phyloP scores from a whole-genome alignment of 2,329 filamentous ascomycete species.

The Daldinia eschscholtzii region DNA sequence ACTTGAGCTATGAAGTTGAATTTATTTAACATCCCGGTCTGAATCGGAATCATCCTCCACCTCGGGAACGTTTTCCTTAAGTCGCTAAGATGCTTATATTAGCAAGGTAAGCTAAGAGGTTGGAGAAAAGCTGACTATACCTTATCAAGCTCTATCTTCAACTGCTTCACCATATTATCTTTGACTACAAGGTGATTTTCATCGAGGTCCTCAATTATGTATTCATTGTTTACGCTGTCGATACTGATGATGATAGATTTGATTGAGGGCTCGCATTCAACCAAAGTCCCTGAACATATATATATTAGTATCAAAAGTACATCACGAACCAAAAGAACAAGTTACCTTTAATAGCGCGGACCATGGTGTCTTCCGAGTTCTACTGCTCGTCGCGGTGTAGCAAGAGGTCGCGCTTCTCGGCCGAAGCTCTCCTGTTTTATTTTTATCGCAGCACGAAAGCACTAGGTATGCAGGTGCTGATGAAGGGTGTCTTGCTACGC shows the following conservation, averaged over 20 bases:
- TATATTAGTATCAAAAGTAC: conserved; percentile 24
- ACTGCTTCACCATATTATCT: conserved; percentile 74
- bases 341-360: conserved; percentile 50
- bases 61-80: conserved; percentile 65
- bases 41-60: conserved; percentile 65
- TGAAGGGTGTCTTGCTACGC: neutral
- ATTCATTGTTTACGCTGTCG: conserved; percentile 76
- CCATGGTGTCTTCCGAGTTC: conserved; percentile 39
- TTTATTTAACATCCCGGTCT: conserved; percentile 55
- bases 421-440: conserved; percentile 3
- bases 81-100: conserved; percentile 54
- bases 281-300: conserved; percentile 70
- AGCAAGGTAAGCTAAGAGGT: conserved; percentile 2
- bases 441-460: neutral
- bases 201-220: conserved; percentile 84
- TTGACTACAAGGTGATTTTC: conserved; percentile 82
- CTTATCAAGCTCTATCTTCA: conserved; percentile 77
- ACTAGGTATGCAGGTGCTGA: neutral
- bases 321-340: neutral
- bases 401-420: neutral
- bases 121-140: conserved; percentile 58
- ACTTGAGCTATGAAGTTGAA: neutral
- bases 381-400: neutral
- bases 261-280: conserved; percentile 88
- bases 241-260: conserved; percentile 87